These are phyloP conservation scores for Thuja plicata DNA, from an alignment of 83 land plant genomes.

Conservation along the genomic window DNA sequence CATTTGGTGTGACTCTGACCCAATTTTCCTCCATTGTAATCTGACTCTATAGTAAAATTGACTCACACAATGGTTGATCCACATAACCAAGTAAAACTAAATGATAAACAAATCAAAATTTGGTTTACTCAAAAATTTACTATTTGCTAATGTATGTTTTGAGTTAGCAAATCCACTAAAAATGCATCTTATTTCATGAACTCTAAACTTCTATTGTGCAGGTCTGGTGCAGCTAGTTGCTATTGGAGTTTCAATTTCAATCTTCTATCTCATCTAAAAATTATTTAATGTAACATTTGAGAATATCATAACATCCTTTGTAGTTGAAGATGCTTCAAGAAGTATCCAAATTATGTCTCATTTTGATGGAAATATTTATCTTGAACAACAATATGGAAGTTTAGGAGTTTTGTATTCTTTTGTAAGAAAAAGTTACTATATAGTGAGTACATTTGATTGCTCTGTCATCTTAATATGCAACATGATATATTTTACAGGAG, in stretches of 20 bases:
- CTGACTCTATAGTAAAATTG: too few relatives aligned
- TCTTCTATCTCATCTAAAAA: slow-evolving; percentile 92
- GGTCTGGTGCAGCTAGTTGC: slow-evolving; percentile 92
- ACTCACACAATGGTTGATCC: too few relatives aligned
- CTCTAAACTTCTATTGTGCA: slow-evolving; percentile 16
- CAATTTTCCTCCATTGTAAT: too few relatives aligned
- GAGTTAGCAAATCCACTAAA: background rate
- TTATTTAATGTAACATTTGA: slow-evolving; percentile 85
- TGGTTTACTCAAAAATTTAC: background rate
- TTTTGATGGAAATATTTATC: background rate
- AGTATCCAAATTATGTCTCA: background rate
- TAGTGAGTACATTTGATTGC: background rate
- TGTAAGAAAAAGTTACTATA: background rate
- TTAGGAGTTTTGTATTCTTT: background rate
- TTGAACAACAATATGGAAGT: background rate
- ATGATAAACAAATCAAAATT: too few relatives aligned
- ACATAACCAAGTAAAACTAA: too few relatives aligned
- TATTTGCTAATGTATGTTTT: background rate
- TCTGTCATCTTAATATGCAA: background rate
- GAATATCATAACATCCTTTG: slow-evolving; percentile 93
- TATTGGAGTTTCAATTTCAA: slow-evolving; percentile 86
- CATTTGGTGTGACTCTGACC: too few relatives aligned
- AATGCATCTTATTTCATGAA: slow-evolving; percentile 7
- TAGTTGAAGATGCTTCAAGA: slow-evolving; percentile 73
- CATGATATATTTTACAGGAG: background rate